phyloP scores from a whole-genome alignment of 257 asterid species.

The Linaria vulgaris region DNA sequence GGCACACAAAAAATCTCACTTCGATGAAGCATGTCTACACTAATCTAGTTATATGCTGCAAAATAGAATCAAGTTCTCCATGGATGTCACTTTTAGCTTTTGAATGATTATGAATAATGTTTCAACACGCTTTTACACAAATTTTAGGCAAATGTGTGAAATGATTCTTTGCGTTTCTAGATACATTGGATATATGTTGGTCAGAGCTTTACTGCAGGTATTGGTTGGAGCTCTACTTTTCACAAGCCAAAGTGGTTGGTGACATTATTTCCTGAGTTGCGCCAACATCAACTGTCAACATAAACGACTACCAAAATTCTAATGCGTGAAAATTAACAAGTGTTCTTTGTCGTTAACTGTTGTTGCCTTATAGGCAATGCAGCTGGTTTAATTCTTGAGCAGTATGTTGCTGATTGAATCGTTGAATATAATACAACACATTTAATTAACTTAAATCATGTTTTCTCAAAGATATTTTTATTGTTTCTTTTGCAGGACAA shows the following conservation, averaged over 20 bases:
- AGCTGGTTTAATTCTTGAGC: no score
- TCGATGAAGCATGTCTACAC: background rate
- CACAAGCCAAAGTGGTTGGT: background rate
- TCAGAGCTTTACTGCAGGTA: background rate
- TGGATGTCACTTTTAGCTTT: no score
- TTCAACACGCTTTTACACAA: background rate
- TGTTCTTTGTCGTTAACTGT: no score
- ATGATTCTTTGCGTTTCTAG: background rate
- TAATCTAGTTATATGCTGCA: no score
- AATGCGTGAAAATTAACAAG: no score
- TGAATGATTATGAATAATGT: background rate
- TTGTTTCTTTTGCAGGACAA: constrained; percentile 49
- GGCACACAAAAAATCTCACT: background rate
- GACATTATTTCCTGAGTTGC: background rate
- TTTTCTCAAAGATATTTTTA: background rate
- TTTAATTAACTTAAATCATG: background rate
- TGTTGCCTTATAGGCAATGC: no score
- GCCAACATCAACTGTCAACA: no score
- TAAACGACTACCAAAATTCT: no score
- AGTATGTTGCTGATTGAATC: background rate
- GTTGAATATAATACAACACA: background rate
- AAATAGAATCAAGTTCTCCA: no score
- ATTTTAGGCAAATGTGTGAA: background rate
- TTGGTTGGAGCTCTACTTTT: background rate
- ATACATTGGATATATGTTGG: background rate